Conservation (phyloP, 2,329 filamentous ascomycete species). For the Arthrobotrys iridis region DNA sequence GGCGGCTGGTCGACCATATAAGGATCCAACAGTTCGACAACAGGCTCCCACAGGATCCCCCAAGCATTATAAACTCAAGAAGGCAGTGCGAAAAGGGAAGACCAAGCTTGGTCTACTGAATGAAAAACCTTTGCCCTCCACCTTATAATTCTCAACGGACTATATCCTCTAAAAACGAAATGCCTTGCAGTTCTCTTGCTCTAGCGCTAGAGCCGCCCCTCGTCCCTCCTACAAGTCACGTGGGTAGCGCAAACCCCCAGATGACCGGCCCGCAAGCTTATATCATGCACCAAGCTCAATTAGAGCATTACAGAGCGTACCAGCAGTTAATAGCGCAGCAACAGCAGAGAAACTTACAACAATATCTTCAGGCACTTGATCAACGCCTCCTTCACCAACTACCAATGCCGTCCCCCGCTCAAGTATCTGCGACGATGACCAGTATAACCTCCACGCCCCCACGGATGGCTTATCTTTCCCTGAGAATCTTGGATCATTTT, state of each 20-base stretch:
- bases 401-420: background rate
- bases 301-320: background rate
- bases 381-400: background rate
- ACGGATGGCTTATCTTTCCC: background rate
- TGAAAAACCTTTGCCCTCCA: no score
- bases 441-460: background rate
- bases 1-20: no score
- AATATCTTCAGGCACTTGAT: background rate
- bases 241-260: background rate
- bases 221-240: background rate
- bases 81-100: no score
- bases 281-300: background rate
- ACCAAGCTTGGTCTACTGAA: no score
- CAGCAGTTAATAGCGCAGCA: background rate
- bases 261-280: background rate
- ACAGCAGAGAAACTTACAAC: background rate
- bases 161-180: no score
- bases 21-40: no score
- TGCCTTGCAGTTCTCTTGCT: background rate
- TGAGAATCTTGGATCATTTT: conserved; percentile 1
- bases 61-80: no score
- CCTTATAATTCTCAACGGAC: no score
- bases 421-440: background rate
- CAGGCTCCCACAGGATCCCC: no score
- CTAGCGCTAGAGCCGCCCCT: background rate